Evolutionary conservation across 2,329 filamentous ascomycete species (phyloP).

Genomic region (Aspergillus thermomutatus): DNA sequence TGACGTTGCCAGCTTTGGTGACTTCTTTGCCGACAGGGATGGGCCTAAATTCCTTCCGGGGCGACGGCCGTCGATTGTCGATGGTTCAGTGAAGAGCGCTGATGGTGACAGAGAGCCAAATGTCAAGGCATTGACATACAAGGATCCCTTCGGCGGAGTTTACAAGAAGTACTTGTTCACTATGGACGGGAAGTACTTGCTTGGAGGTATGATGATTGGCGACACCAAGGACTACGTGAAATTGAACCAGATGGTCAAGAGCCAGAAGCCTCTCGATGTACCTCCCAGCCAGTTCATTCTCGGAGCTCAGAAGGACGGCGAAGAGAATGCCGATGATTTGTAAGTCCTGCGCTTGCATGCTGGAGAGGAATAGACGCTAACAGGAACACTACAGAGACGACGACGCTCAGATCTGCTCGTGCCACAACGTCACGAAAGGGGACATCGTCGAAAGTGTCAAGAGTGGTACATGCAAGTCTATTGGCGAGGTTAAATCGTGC

Average conservation of each 20-base stretch:
- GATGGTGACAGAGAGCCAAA: conserved; percentile 46
- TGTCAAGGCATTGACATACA: conserved; percentile 83
- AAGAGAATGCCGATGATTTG: conserved; percentile 72
- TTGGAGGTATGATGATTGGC: conserved; percentile 97
- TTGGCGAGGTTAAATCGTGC: conserved; percentile 80
- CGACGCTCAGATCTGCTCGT: conserved; percentile 87
- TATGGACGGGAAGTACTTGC: conserved; percentile 79
- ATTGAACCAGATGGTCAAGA: conserved; percentile 81
- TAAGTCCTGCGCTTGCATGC: conserved; percentile 27
- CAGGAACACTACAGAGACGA: conserved; percentile 51
- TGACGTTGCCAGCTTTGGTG: conserved; percentile 88
- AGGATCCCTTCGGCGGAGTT: conserved; percentile 79
- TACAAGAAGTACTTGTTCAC: conserved; percentile 97
- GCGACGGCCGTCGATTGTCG: conserved; percentile 38
- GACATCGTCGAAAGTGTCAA: conserved; percentile 71
- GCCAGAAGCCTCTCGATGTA: conserved; percentile 72
- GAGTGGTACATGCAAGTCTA: conserved; percentile 73
- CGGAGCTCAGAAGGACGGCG: conserved; percentile 69
- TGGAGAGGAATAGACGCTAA: conserved; percentile 10
- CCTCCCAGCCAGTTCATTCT: conserved; percentile 81
- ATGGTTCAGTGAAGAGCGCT: conserved; percentile 42
- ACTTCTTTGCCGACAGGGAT: conserved; percentile 87
- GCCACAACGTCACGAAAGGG: conserved; percentile 87
- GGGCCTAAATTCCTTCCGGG: conserved; percentile 72
- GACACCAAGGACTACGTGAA: conserved; percentile 90